Conservation (phyloP, 306 rosid species). For the Senna siamea region DNA sequence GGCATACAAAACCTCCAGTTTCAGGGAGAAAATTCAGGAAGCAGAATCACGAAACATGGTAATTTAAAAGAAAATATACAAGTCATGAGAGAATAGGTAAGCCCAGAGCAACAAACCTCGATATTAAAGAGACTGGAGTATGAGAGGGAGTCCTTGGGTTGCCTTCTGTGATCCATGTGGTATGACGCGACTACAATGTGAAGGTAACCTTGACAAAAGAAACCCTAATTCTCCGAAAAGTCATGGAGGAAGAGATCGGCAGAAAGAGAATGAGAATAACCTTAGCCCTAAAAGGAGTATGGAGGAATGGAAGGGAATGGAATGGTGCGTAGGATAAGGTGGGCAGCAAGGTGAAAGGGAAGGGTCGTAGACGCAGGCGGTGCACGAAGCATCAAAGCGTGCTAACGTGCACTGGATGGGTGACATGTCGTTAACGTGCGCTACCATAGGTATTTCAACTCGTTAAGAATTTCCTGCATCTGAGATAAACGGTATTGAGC, state of each 20-base stretch:
- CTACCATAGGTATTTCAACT: slow-evolving; percentile 10
- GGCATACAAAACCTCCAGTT: slow-evolving; percentile 4
- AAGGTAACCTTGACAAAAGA: slow-evolving; percentile 31
- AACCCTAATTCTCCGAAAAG: slow-evolving; percentile 42
- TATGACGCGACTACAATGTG: slow-evolving; percentile 22
- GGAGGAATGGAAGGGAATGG: slow-evolving; percentile 37
- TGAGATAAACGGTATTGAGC: slow-evolving; percentile 5
- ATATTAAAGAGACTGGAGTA: slow-evolving; percentile 82
- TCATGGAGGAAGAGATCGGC: slow-evolving; percentile 34
- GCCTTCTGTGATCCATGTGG: slow-evolving; percentile 70
- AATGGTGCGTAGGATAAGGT: slow-evolving; percentile 67
- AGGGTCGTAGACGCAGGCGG: slow-evolving; percentile 36
- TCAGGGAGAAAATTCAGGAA: slow-evolving; percentile 4
- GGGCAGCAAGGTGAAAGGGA: slow-evolving; percentile 36
- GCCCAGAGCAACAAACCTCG: slow-evolving; percentile 56
- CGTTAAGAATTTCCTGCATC: background rate
- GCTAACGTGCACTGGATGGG: slow-evolving; percentile 49
- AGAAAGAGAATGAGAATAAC: slow-evolving; percentile 34
- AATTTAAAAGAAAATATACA: slow-evolving; percentile 18
- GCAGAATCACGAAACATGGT: background rate
- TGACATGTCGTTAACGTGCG: slow-evolving; percentile 47
- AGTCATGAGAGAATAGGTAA: slow-evolving; percentile 3
- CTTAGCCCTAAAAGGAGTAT: slow-evolving; percentile 45
- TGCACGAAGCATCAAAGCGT: slow-evolving; percentile 28
- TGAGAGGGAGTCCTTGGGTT: slow-evolving; percentile 59